Evolutionary conservation across 306 rosid genomes (phyloP), one percentile per base, ranked within the genome.

Genomic region (Ormosia semicastrata): DNA sequence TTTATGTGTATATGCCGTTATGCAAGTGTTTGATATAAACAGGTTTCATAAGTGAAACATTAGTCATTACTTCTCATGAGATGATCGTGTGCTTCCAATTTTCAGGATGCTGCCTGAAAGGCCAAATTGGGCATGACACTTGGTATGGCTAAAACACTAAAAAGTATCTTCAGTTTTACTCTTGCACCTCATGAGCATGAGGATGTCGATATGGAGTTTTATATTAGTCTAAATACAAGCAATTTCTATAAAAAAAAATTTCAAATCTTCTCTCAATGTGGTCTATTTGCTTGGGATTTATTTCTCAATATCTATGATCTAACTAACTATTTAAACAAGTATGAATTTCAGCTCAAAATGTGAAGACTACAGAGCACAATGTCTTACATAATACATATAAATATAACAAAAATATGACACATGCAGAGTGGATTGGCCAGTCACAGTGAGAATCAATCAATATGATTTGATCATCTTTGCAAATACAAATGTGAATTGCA

Each of bases 321-420:
- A 60, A 49, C 40, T 32, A 50, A 15, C 29, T 69, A 33, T 39
- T 63, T n/a, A 63, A 76, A 40, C 39, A 77, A 46, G 37, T 40
- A 29, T 60, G 36, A 59, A 83, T 11, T 34, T 24, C 66, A 50
- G 57, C 67, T 74, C 47, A 15, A 62, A 66, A 52, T 84, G 56
- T 7, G 33, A 62, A 59, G 44, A 11, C 59, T 60, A 7, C 7
- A 40, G 33, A 64, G 50, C 64, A 70, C 11, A 52, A 12, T 54
- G 17, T 37, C n/a, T 33, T 66, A 3, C 39, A 74, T 33, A 12
- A 49, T 11, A 1, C 40, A 34, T 53, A 34, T 14, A n/a, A 49
- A 71, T 11, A 64, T 37, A 43, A 18, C 39, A 44, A 65, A 71
- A 44, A 54, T 24, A 66, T 9, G 40, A 52, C 40, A 34, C 52